phyloP scores from a whole-genome alignment of 495 filamentous ascomycete genomes.

The Geopyxis carbonaria region DNA sequence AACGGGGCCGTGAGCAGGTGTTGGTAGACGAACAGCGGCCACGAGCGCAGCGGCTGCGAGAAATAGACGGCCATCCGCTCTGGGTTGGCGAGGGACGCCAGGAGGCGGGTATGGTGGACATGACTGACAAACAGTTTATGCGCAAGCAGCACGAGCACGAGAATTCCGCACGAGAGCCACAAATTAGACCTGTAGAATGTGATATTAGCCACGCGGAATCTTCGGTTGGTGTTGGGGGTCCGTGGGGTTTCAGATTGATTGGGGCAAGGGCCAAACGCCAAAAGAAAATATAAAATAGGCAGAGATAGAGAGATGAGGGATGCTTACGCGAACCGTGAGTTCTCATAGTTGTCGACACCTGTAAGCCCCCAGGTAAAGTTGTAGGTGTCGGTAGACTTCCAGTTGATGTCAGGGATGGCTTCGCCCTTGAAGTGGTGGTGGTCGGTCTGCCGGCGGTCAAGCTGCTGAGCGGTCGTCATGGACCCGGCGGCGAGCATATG shows the following conservation, averaged over 20 bases:
- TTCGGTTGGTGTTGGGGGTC: slow-evolving; percentile 3
- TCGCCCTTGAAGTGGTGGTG: slow-evolving; percentile 16
- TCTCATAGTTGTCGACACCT: slow-evolving; percentile 24
- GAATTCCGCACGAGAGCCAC: slow-evolving; percentile 17
- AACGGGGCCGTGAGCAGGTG: slow-evolving; percentile 73
- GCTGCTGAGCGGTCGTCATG: no score
- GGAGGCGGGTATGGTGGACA: slow-evolving; percentile 12
- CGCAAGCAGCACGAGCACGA: slow-evolving; percentile 16
- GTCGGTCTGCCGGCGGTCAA: slow-evolving; percentile 1
- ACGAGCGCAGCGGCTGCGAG: not conserved
- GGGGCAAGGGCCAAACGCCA: no score
- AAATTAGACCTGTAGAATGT: slow-evolving; percentile 11
- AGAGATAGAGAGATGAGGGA: not conserved
- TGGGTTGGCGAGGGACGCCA: slow-evolving; percentile 9
- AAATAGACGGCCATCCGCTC: slow-evolving; percentile 1
- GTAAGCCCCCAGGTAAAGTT: slow-evolving; percentile 25
- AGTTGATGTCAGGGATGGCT: slow-evolving; percentile 15
- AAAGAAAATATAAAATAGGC: slow-evolving; percentile 7
- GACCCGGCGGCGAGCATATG: no score
- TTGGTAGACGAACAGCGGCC: not conserved
- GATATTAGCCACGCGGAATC: not conserved
- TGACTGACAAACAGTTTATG: slow-evolving; percentile 16
- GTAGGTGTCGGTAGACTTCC: slow-evolving; percentile 17
- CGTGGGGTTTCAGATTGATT: no score
- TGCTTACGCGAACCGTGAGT: slow-evolving; percentile 23